Evolutionary conservation across 192 early-diverging fungal genomes (phyloP).

Genomic region (Funneliformis geosporum): DNA sequence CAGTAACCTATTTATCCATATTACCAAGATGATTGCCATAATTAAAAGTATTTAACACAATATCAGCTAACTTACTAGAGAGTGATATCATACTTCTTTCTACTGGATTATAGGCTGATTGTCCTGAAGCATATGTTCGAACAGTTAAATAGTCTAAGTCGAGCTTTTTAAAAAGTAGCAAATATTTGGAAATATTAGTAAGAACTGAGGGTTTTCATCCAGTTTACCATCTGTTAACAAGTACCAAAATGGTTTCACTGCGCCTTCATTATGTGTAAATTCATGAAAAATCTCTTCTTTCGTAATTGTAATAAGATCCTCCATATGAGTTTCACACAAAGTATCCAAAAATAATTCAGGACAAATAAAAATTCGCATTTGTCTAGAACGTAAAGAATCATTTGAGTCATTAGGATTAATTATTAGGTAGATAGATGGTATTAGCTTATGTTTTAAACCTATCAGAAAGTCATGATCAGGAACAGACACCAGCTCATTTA

Average conservation of each 20-base stretch:
- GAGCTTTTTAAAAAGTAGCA: background rate
- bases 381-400: background rate
- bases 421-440: background rate
- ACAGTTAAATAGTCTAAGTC: constrained; percentile 10
- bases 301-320: background rate
- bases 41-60: background rate
- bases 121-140: background rate
- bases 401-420: background rate
- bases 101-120: background rate
- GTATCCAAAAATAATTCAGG: too few species aligned
- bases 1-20: background rate
- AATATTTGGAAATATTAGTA: background rate
- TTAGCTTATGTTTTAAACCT: background rate
- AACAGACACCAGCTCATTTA: background rate
- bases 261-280: background rate
- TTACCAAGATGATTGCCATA: background rate
- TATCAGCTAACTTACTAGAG: background rate
- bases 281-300: background rate
- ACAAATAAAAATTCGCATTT: background rate
- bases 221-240: background rate
- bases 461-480: background rate
- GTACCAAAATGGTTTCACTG: too few species aligned
- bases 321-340: background rate
- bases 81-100: background rate
- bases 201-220: background rate